phyloP scores from a whole-genome alignment of 192 early-diverging fungal genomes.

The Glomus cerebriforme region DNA sequence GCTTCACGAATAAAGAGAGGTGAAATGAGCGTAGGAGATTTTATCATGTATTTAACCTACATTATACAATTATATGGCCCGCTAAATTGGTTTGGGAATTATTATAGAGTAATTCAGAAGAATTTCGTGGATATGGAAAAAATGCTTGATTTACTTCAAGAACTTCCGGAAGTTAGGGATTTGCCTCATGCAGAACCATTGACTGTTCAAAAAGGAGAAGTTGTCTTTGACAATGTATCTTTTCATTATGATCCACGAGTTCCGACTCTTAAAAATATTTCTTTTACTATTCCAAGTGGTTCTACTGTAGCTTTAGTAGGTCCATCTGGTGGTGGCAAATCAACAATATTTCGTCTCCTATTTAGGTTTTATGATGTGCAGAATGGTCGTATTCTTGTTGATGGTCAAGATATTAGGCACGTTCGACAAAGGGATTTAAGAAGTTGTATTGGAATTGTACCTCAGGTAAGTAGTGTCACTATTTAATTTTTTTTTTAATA shows the following conservation, averaged over 20 bases:
- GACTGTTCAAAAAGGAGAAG: slow-evolving; percentile 66
- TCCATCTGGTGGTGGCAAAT: slow-evolving; percentile 89
- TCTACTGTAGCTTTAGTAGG: slow-evolving; percentile 90
- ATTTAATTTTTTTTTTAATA: not conserved
- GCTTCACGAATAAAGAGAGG: slow-evolving; percentile 74
- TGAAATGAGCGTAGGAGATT: slow-evolving; percentile 86
- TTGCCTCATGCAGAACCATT: slow-evolving; percentile 50
- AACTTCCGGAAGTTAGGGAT: slow-evolving; percentile 63
- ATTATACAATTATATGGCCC: slow-evolving; percentile 96
- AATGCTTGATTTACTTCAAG: slow-evolving; percentile 49
- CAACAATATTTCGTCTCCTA: slow-evolving; percentile 81
- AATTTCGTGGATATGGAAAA: slow-evolving; percentile 67
- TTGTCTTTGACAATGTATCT: slow-evolving; percentile 84
- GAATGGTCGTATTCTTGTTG: slow-evolving; percentile 76
- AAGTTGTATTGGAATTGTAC: slow-evolving; percentile 80
- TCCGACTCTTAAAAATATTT: slow-evolving; percentile 61
- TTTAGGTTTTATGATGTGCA: slow-evolving; percentile 93
- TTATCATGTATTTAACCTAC: slow-evolving; percentile 95
- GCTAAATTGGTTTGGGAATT: slow-evolving; percentile 94
- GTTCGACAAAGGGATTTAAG: slow-evolving; percentile 81
- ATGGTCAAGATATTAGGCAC: slow-evolving; percentile 78
- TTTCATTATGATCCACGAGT: slow-evolving; percentile 80
- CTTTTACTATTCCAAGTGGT: slow-evolving; percentile 84
- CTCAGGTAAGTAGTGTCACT: slow-evolving; percentile 53
- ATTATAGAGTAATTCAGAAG: slow-evolving; percentile 93